Conservation (phyloP, 495 filamentous ascomycete genomes). For the Xylaria curta region DNA sequence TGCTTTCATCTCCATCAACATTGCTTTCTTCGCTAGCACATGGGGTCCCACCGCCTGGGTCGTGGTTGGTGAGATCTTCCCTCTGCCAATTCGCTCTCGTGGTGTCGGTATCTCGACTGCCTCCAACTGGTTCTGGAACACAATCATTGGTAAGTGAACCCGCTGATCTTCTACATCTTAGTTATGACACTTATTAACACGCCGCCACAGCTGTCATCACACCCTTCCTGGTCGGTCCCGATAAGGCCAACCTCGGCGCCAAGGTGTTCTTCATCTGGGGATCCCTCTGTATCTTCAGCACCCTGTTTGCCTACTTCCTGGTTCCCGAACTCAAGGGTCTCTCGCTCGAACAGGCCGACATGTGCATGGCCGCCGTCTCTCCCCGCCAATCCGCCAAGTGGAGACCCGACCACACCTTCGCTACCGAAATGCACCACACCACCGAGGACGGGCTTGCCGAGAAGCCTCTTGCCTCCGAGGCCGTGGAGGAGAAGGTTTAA, state of each 20-base stretch:
- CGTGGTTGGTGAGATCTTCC: conserved; percentile 79
- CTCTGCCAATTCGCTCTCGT: conserved; percentile 74
- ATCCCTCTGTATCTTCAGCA: conserved; percentile 59
- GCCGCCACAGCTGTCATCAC: conserved; percentile 60
- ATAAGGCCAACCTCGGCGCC: conserved; percentile 62
- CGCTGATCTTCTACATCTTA: too few species aligned
- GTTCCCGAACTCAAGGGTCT: conserved; percentile 80
- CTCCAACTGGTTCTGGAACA: conserved; percentile 84
- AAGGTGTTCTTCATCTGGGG: conserved; percentile 77
- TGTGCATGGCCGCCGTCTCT: conserved; percentile 75
- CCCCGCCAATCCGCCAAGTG: conserved; percentile 64
- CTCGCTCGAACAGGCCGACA: conserved; percentile 78
- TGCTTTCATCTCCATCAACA: conserved; percentile 76
- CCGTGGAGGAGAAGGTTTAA: conserved; percentile 41
- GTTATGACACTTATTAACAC: conserved; percentile 52
- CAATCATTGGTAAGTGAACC: conserved; percentile 36
- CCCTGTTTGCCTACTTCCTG: conserved; percentile 73
- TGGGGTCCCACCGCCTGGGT: conserved; percentile 81
- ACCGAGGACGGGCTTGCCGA: conserved; percentile 34
- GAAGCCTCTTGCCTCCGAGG: conserved; percentile 24
- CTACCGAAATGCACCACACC: conserved; percentile 57
- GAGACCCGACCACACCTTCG: conserved; percentile 69
- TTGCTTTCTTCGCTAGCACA: conserved; percentile 72
- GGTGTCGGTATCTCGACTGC: conserved; percentile 76
- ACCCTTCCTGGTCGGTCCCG: conserved; percentile 66